Conservation (phyloP, 202 grass and related monocot genomes). For the Dendrocalamus latiflorus region DNA sequence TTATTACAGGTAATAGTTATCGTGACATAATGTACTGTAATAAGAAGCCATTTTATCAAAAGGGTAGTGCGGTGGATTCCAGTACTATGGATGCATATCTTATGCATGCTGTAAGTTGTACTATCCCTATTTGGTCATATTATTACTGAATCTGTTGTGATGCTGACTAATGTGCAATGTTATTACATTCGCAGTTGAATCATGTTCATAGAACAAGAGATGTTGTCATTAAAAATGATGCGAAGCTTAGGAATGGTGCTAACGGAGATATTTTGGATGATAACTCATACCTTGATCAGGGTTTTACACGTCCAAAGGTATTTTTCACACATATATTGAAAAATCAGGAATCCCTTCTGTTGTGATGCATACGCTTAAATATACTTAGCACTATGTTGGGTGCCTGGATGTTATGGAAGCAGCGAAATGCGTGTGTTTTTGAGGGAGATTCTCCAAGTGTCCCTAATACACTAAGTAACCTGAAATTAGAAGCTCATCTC, state of each 20-base stretch:
- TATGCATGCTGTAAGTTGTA: conserved; percentile 81
- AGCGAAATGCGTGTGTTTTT: too few species aligned
- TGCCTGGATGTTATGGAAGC: too few species aligned
- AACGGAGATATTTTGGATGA: conserved; percentile 49
- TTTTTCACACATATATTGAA: conserved; percentile 4
- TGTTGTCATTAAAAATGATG: conserved; percentile 78
- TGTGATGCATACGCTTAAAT: background rate
- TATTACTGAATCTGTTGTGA: conserved; percentile 20
- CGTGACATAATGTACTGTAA: conserved; percentile 92
- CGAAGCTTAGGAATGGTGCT: conserved; percentile 59
- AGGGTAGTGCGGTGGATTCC: conserved; percentile 73
- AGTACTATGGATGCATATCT: conserved; percentile 86
- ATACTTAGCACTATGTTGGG: too few species aligned
- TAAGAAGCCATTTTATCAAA: conserved; percentile 96
- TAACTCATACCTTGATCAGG: conserved; percentile 75
- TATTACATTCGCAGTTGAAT: conserved; percentile 64
- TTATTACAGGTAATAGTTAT: conserved; percentile 73
- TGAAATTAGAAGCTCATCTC: too few species aligned
- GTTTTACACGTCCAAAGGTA: conserved; percentile 98
- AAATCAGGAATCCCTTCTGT: background rate
- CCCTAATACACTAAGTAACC: too few species aligned
- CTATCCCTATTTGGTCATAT: conserved; percentile 14
- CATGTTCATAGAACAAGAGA: conserved; percentile 84
- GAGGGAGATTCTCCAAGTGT: too few species aligned
- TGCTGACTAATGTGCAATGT: conserved; percentile 33